A percentile compares a stretch with the other conserved stretches of the same genome.
These are phyloP conservation scores for Aspergillus chevalieri DNA, from an alignment of 2,329 filamentous ascomycete genomes.

Conservation along the genomic window DNA sequence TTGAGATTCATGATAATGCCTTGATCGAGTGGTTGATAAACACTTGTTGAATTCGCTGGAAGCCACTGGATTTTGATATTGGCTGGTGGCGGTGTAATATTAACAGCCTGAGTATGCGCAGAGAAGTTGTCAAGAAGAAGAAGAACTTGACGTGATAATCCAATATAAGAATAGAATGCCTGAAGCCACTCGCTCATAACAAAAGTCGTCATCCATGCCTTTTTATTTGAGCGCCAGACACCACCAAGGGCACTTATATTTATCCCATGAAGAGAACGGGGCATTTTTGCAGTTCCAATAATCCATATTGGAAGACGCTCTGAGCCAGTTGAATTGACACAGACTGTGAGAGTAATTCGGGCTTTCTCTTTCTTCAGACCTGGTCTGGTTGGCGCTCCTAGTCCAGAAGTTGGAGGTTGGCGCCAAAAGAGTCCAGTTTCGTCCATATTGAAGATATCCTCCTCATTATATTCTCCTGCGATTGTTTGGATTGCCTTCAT, in stretches of 20 bases:
- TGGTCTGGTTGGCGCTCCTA: slow-evolving; percentile 3
- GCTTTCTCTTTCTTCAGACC: background rate
- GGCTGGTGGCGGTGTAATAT: slow-evolving; percentile 5
- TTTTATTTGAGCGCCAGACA: slow-evolving; percentile 19
- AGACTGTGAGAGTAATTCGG: slow-evolving; percentile 16
- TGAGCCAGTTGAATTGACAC: slow-evolving; percentile 16
- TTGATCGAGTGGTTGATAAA: slow-evolving; percentile 9
- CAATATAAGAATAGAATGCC: slow-evolving; percentile 6
- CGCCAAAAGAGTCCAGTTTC: slow-evolving; percentile 13
- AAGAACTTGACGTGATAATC: slow-evolving; percentile 7
- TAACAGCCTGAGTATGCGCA: slow-evolving; percentile 8
- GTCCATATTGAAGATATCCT: slow-evolving; percentile 9
- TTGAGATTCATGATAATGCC: slow-evolving; percentile 9
- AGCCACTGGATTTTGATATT: slow-evolving; percentile 12
- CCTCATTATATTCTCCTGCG: slow-evolving; percentile 9
- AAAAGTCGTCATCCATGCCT: slow-evolving; percentile 14
- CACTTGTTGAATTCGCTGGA: slow-evolving; percentile 3
- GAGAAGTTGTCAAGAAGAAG: slow-evolving; percentile 13
- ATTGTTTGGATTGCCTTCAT: slow-evolving; percentile 9
- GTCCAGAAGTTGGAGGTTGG: slow-evolving; percentile 7
- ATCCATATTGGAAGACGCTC: slow-evolving; percentile 18
- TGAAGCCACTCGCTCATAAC: slow-evolving; percentile 15
- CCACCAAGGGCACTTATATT: slow-evolving; percentile 19
- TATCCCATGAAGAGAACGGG: slow-evolving; percentile 13
- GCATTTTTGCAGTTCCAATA: slow-evolving; percentile 16